Percentiles rank a stretch among this genome's conserved stretches.
Conservation (phyloP, 2,329 filamentous ascomycete genomes). For the Colletotrichum sp. region DNA sequence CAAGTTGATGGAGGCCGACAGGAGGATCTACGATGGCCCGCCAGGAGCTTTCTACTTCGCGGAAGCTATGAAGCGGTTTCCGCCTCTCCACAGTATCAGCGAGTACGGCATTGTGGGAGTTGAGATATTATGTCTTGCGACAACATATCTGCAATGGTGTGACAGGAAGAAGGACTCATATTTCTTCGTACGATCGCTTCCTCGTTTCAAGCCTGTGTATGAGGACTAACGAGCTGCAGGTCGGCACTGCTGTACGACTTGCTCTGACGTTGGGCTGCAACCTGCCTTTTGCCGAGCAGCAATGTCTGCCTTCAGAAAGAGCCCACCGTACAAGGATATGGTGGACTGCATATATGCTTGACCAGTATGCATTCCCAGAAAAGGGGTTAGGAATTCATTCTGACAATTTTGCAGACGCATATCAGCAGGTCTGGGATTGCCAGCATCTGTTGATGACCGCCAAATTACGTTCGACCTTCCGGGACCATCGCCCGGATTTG, state of each 20-base stretch:
- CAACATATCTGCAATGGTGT: slow-evolving; percentile 32
- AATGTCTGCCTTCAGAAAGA: slow-evolving; percentile 29
- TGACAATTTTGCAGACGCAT: slow-evolving; percentile 23
- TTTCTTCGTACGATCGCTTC: slow-evolving; percentile 23
- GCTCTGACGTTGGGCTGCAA: slow-evolving; percentile 31
- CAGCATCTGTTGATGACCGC: slow-evolving; percentile 29
- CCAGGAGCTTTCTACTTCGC: slow-evolving; percentile 30
- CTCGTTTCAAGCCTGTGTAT: fast-evolving
- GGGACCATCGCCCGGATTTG: slow-evolving; percentile 27
- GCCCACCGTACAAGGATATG: slow-evolving; percentile 30
- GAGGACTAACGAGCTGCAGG: slow-evolving; percentile 6
- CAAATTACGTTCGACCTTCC: slow-evolving; percentile 31
- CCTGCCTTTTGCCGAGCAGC: slow-evolving; percentile 27
- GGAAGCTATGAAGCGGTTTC: slow-evolving; percentile 28
- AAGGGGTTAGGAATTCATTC: not conserved
- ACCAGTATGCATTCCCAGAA: slow-evolving; percentile 22
- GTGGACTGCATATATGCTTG: slow-evolving; percentile 35
- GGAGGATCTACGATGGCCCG: slow-evolving; percentile 19
- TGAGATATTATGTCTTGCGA: slow-evolving; percentile 29
- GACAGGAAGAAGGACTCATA: slow-evolving; percentile 33
- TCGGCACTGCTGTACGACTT: slow-evolving; percentile 29
- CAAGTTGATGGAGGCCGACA: slow-evolving; percentile 28
- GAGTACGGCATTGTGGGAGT: slow-evolving; percentile 29
- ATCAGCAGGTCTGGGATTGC: slow-evolving; percentile 29
- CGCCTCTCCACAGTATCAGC: slow-evolving; percentile 28